Percentiles rank a stretch among this genome's conserved stretches.
Evolutionary conservation across 495 filamentous ascomycete genomes (phyloP).

Genomic region (Massariosphaeria phaeospora): DNA sequence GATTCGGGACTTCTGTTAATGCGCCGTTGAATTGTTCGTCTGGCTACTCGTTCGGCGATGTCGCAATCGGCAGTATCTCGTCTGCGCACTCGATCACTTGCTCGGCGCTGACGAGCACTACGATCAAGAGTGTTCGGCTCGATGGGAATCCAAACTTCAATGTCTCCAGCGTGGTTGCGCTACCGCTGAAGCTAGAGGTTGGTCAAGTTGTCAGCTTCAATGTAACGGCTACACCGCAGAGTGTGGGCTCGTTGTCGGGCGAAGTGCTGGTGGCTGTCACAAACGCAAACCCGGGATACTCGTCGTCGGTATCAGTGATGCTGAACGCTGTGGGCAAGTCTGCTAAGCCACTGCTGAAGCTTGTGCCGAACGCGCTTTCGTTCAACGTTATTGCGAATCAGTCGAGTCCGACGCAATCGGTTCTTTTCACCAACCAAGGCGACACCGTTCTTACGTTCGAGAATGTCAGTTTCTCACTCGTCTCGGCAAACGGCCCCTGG

Average conservation of each 20-base stretch:
- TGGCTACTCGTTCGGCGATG: conserved; percentile 44
- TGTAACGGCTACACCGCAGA: conserved; percentile 39
- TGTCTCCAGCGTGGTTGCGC: conserved; percentile 21
- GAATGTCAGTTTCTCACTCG: conserved; percentile 38
- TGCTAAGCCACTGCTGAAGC: conserved; percentile 35
- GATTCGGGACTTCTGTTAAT: conserved; percentile 38
- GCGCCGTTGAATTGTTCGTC: conserved; percentile 28
- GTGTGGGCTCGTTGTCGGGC: conserved; percentile 42
- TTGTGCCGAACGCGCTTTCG: conserved; percentile 40
- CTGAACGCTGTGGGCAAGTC: conserved; percentile 40
- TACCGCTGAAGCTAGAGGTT: conserved; percentile 39
- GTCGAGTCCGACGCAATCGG: conserved; percentile 31
- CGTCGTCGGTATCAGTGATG: conserved; percentile 36
- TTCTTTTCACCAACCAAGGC: conserved; percentile 31
- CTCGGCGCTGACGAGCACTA: conserved; percentile 34
- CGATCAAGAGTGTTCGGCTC: conserved; percentile 31
- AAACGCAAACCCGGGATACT: conserved; percentile 34
- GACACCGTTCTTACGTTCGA: conserved; percentile 25
- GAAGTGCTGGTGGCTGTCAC: conserved; percentile 43
- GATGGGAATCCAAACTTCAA: conserved; percentile 32
- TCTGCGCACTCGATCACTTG: conserved; percentile 25
- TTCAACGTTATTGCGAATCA: conserved; percentile 42
- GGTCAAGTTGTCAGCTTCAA: conserved; percentile 43
- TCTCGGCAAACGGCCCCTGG: conserved; percentile 38
- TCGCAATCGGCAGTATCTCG: conserved; percentile 39